These are phyloP conservation scores for Dryas octopetala DNA, from an alignment of 306 rosid genomes.

Conservation along the genomic window DNA sequence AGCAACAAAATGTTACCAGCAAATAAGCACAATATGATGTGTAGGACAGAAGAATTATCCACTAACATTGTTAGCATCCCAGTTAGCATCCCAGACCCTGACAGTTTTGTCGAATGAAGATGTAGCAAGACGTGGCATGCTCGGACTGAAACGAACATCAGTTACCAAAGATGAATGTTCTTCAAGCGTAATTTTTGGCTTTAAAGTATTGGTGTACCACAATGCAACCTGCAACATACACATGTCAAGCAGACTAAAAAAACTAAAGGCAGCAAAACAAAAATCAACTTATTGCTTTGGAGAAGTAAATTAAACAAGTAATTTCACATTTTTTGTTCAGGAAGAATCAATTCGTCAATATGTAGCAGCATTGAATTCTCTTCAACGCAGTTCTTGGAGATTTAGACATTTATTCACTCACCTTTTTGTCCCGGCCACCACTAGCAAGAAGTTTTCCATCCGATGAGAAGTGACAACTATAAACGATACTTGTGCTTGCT, in stretches of 20 bases:
- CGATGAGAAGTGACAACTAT: constrained; percentile 92
- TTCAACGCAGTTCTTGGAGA: not conserved
- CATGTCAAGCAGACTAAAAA: constrained; percentile 14
- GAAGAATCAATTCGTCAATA: constrained; percentile 6
- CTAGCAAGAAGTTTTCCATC: constrained; percentile 96
- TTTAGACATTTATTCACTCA: constrained; percentile 25
- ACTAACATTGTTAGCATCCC: constrained; percentile 98
- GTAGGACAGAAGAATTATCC: constrained; percentile 6
- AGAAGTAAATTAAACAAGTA: constrained; percentile 13
- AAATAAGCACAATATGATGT: not conserved
- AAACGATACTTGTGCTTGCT: constrained; percentile 82
- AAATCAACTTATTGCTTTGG: not conserved
- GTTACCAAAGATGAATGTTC: constrained; percentile 81
- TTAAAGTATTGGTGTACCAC: constrained; percentile 80
- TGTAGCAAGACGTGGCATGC: constrained; percentile 86
- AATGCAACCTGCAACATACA: constrained; percentile 70
- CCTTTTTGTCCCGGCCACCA: constrained; percentile 97
- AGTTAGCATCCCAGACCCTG: constrained; percentile 97
- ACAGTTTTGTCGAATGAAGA: constrained; percentile 96
- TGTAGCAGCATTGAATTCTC: not conserved
- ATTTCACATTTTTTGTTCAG: constrained; percentile 18
- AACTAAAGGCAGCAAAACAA: not conserved
- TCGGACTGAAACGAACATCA: constrained; percentile 94
- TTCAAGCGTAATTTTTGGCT: constrained; percentile 71
- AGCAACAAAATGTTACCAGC: not conserved